Evolutionary conservation across 208 protist genomes (phyloP), one percentile per base, ranked within the genome.

Genomic region (Acanthamoeba divionensis): DNA sequence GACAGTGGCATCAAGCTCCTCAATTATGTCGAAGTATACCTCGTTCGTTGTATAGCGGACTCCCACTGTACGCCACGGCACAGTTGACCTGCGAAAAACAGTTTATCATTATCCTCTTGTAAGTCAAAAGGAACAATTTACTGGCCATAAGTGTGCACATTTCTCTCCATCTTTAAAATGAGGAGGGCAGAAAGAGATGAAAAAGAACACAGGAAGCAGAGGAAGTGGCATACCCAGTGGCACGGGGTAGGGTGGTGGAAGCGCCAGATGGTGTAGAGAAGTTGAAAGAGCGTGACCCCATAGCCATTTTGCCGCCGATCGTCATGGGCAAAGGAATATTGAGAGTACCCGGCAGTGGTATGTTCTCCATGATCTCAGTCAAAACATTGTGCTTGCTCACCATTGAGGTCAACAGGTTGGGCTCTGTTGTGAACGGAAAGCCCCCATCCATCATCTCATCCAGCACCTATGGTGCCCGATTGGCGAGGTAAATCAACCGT

Each of bases 371-470:
- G 5, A 66, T 8, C 48, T 86, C 55, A 4, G 48, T 44, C 6
- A 86, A 33, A 4, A 86, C 18, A 54, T 86, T 86, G 50, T 93
- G 91, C 41, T 93, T 91, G 44, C 62, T 80, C 47, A 96, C 91
- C 65, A 96, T 93, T 71, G 94, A 93, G 63, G 93, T 94, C 50
- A 97, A 91, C 29, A 96, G 83, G 80, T 96, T 96, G 31, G 91
- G 85, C 88, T 97, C 95, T 12, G 95, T 97, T 2, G 92, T 96
- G 33, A 96, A 93, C 2, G 95, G 95, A 87, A 96, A 96, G 41
- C 95, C 95, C 89, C 95, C 95, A 62, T 97, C 95, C 52, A 96
- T 93, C 93, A 97, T 95, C 85, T 97, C 95, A 47, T 96, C 95
- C 0, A 97, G 69, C 13, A 97, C 13, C 66, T 75, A 26, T 18